Base-by-base conservation (phyloP, 805 yeast genomes). In the Myxozyma sirexii region DNA sequence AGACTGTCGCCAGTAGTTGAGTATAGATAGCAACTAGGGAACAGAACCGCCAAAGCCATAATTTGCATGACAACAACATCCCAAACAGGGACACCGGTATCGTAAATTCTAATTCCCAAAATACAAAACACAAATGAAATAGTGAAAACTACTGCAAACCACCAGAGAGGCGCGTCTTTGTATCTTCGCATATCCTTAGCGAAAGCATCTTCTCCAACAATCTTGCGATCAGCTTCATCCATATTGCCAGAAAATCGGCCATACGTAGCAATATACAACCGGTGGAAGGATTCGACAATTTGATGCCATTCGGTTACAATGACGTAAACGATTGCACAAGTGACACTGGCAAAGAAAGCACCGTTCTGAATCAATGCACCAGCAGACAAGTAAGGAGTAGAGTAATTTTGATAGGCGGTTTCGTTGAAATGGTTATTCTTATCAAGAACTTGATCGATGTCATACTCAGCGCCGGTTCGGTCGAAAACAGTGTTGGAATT, bases 1-100 rank as follows among this genome's bases (percentile, higher is more conserved):
- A 84, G 80, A 1, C 79, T 69, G 52, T 76, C 80, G 75, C 86
- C 86, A 0, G 90, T 84, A 31, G 82, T 80, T 2, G 89, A 86
- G 21, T 80, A 81, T 51, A 86, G 77, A 21, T 86, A 74, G 1
- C 86, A 84, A 26, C 84, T 76, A 6, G 90, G 91, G 49, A 87
- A 74, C 51, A 86, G 72, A 68, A 84, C 80, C n/a, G 50, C n/a
- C 24, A 33, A 8, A 17, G 33, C 7, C 24, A 38, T 33, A 10
- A 56, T 15, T 7, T 84, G 72, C 1, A 86, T 84, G 60, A 85
- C 78, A 58, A 84, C 75, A 21, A 86, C 73, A 1, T 85, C 86
- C 86, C 86, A 85, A 17, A 83, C 76, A 1, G 88, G 87, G 1
- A 85, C 80, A 52, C 80, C 80, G 68, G 75, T 75, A 26, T 71